These are phyloP conservation scores for Chondrus crispus DNA, from an alignment of 23 red algal genomes.

Conservation along the genomic window DNA sequence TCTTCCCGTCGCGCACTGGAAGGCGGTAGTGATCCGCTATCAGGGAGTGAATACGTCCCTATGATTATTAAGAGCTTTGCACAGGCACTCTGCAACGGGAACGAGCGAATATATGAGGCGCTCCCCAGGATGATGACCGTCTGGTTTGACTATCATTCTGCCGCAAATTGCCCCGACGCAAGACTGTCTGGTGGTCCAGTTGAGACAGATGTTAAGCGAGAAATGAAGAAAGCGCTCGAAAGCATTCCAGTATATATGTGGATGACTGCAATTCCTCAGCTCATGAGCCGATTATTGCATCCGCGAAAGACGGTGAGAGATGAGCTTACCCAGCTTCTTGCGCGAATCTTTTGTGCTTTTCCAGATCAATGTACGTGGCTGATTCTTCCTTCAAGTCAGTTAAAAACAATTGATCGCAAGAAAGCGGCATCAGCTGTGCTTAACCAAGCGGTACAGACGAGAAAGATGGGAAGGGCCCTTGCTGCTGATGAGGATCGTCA, in stretches of 20 bases:
- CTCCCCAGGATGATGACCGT: slow-evolving; percentile 86
- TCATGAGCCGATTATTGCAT: slow-evolving; percentile 75
- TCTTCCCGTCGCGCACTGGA: background rate
- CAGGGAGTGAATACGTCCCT: slow-evolving; percentile 26
- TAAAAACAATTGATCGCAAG: background rate
- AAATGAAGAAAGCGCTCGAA: slow-evolving; percentile 15
- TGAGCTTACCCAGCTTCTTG: slow-evolving; percentile 47
- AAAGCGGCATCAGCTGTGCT: slow-evolving; percentile 21
- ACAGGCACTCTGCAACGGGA: slow-evolving; percentile 51
- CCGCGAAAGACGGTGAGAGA: slow-evolving; percentile 38
- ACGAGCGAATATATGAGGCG: slow-evolving; percentile 73
- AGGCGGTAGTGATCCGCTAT: background rate
- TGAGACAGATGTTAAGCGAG: slow-evolving; percentile 9
- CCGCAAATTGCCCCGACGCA: background rate
- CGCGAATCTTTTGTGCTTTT: slow-evolving; percentile 35
- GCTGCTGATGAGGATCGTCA: background rate
- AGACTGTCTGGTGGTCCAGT: background rate
- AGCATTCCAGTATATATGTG: slow-evolving; percentile 76
- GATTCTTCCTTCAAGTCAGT: slow-evolving; percentile 52
- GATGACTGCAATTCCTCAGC: slow-evolving; percentile 86
- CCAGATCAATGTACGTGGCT: slow-evolving; percentile 75
- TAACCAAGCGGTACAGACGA: background rate
- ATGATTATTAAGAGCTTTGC: slow-evolving; percentile 68
- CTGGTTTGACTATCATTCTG: slow-evolving; percentile 77
- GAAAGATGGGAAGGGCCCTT: background rate